These are phyloP conservation scores for Helichrysum umbraculigerum DNA, from an alignment of 129 eudicot genomes.

Conservation along the genomic window DNA sequence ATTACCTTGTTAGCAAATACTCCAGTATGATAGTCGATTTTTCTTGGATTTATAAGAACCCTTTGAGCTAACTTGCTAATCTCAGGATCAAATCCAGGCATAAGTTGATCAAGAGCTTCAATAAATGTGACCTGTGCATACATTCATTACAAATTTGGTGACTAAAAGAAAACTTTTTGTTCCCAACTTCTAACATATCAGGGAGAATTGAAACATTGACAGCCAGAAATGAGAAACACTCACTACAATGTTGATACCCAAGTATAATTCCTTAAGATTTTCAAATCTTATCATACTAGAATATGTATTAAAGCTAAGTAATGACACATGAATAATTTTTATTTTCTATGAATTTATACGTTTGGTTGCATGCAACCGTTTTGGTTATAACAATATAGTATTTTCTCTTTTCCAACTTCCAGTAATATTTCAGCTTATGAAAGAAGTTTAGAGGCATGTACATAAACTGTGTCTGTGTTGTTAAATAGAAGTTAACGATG, in stretches of 20 bases:
- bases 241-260: neutral
- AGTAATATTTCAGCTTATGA: too few relatives aligned
- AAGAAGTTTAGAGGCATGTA: too few relatives aligned
- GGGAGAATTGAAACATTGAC: conserved; percentile 1
- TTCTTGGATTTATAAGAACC: conserved; percentile 85
- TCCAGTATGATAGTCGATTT: conserved; percentile 91
- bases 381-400: too few relatives aligned
- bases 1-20: conserved; percentile 90
- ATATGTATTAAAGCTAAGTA: too few relatives aligned
- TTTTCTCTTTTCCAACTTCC: too few relatives aligned
- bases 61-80: conserved; percentile 86
- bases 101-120: conserved; percentile 96
- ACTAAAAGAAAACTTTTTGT: conserved; percentile 7
- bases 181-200: conserved; percentile 6
- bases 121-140: conserved; percentile 76
- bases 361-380: too few relatives aligned
- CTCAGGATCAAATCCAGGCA: conserved; percentile 99
- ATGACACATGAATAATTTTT: too few relatives aligned
- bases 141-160: conserved; percentile 5
- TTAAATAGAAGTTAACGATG: too few relatives aligned
- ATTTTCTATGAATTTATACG: too few relatives aligned
- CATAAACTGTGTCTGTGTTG: too few relatives aligned
- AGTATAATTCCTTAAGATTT: too few relatives aligned
- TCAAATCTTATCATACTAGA: neutral
- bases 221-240: neutral